Base-by-base conservation (phyloP, 805 yeast genomes). In the Nakazawaea holstii region DNA sequence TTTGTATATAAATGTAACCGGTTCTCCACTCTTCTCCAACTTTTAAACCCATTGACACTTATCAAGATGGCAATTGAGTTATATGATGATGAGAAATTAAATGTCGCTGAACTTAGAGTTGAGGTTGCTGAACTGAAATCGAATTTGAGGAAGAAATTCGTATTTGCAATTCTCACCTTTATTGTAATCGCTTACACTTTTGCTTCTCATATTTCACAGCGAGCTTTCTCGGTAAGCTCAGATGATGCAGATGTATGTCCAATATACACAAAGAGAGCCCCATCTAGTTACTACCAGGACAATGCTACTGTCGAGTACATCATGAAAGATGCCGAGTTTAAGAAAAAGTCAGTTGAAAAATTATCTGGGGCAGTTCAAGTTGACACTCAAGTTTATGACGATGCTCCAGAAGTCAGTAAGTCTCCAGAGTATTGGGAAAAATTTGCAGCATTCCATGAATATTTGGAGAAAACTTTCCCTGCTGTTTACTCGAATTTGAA, bases 301-400 rank as follows among this genome's bases (percentile, higher is more conserved):
- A 41, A 46, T n/a, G 37, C 45, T 13, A 41, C 44, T 4, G 24
- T 46, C 13, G 42, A 46, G 32, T 31, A 24, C n/a, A 46, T 46
- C 14, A 35, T 66, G 35, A 48, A 57, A 20, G 68, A 64, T 47
- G 60, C 63, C 6, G 48, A 48, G 2, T 73, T 60, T 55, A 61
- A 63, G 36, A 52, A 61, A 26, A 53, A 50, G 15, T 69, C 82
- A 2, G 73, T 73, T 27, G 59, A 59, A 26, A 73, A 67, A 53
- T 67, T 79, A 40, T 56, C 75, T 2, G 79, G 74, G 4, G 84
- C 88, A 2, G 72, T 84, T 31, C 74, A 74, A 57, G 71, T 84
- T 46, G 82, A 83, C 36, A 83, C 91, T 2, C 79, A 75, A 50
- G 70, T 81, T 14, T 71, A 60, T 49, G 92, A 85, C 57, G 70